Conservation (phyloP, 2,329 filamentous ascomycete genomes). For the Pestalotiopsis sp. region DNA sequence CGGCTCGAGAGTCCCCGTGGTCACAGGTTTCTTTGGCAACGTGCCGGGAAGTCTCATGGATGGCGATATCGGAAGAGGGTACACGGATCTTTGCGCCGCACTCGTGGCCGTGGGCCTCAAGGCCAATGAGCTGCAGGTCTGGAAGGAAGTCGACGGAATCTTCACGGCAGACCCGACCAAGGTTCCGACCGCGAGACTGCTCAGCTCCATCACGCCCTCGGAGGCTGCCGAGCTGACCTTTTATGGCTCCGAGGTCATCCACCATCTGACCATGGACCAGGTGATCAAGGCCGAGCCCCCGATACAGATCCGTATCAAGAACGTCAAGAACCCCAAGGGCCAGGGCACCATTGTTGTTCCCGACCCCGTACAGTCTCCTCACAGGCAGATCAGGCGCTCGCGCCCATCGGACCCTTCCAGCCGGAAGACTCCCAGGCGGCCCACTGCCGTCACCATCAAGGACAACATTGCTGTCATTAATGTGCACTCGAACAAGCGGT, state of each 20-base stretch:
- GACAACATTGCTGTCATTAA: slow-evolving; percentile 96
- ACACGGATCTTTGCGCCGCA: slow-evolving; percentile 94
- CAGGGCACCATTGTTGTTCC: slow-evolving; percentile 83
- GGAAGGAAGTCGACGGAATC: slow-evolving; percentile 98
- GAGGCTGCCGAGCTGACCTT: slow-evolving; percentile 96
- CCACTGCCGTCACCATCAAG: slow-evolving; percentile 95
- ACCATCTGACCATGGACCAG: slow-evolving; percentile 99
- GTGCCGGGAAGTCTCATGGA: slow-evolving; percentile 90
- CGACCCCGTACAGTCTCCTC: slow-evolving; percentile 60
- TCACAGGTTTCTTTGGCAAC: slow-evolving; percentile 94
- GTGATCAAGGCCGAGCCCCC: slow-evolving; percentile 78
- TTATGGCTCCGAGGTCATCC: slow-evolving; percentile 94
- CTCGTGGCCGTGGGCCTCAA: slow-evolving; percentile 86
- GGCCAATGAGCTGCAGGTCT: slow-evolving; percentile 90
- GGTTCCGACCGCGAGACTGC: slow-evolving; percentile 89
- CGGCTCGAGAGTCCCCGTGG: slow-evolving; percentile 70
- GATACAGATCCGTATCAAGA: slow-evolving; percentile 88
- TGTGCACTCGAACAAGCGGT: slow-evolving; percentile 96
- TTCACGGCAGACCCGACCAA: slow-evolving; percentile 82
- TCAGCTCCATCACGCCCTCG: slow-evolving; percentile 85
- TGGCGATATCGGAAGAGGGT: slow-evolving; percentile 87
- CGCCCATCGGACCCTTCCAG: slow-evolving; percentile 49
- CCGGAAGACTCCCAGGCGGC: slow-evolving; percentile 69
- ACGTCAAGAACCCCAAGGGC: slow-evolving; percentile 83
- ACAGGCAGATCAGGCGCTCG: slow-evolving; percentile 61